A percentile compares a stretch with the other conserved stretches of the same genome.
Conservation (phyloP, 495 filamentous ascomycete species). For the Echria macrotheca region DNA sequence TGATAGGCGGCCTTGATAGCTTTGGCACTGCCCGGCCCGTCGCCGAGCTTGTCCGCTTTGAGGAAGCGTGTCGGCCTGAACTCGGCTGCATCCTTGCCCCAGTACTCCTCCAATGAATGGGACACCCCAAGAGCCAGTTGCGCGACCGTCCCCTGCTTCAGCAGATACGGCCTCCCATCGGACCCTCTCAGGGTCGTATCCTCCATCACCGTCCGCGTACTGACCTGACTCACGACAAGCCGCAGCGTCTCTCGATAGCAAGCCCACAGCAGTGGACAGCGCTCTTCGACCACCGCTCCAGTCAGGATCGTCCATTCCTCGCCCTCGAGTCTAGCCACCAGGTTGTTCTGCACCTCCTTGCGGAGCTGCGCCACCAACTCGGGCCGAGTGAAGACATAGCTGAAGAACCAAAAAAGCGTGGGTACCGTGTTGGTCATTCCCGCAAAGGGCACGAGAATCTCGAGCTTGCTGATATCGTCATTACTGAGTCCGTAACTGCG, state of each 20-base stretch:
- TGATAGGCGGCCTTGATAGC: conserved; percentile 7
- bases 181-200: conserved; percentile 8
- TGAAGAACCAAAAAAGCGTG: conserved; percentile 10
- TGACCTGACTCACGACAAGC: conserved; percentile 8
- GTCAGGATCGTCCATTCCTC: neutral
- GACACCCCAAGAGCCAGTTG: conserved; percentile 8
- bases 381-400: conserved; percentile 1
- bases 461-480: conserved; percentile 6
- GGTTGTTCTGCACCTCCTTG: neutral
- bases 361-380: neutral
- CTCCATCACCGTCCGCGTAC: conserved; percentile 10
- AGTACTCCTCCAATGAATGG: conserved; percentile 7
- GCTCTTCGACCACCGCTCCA: conserved; percentile 2
- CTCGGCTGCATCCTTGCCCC: conserved; percentile 10
- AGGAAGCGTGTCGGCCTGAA: conserved; percentile 15
- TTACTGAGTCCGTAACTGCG: neutral
- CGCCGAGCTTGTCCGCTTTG: neutral
- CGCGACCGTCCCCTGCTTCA: conserved; percentile 8
- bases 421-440: conserved; percentile 16
- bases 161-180: conserved; percentile 9
- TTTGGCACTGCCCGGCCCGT: conserved; percentile 7
- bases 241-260: conserved; percentile 17
- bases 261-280: conserved; percentile 11
- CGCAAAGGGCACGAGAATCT: conserved; percentile 15
- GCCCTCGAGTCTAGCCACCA: neutral